Evolutionary conservation across 805 yeast species (phyloP), one percentile per base, ranked within the genome.

Genomic region (Yarrowia divulgata): DNA sequence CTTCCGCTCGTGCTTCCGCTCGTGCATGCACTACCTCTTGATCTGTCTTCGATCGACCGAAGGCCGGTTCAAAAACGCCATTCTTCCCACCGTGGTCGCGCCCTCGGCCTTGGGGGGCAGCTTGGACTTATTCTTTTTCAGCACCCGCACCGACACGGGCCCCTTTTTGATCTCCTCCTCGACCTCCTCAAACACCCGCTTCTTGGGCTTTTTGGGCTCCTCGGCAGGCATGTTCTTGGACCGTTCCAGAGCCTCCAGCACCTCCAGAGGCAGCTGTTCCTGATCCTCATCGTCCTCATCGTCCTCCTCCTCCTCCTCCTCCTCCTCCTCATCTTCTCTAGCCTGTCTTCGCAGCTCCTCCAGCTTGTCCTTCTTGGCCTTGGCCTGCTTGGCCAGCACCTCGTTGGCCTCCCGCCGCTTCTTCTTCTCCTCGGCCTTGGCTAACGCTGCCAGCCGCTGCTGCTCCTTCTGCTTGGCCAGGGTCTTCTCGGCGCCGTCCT

Each of bases 341-440:
- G 60, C 60, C 19, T 39, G 60, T 19, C 60, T 71, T 12, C 74
- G 71, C 10, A 49, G 49, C 48, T 67, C 68, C 23, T 40, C 40
- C 45, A 69, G 48, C 54, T 50, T 70, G 29, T 43, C 58, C 57
- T 74, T 73, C 55, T 75, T 63, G 29, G 45, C 57, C 48, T 63
- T 29, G 32, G 68, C 68, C 48, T 63, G 77, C 55, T 70, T 69
- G 69, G 74, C 72, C 43, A 77, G 70, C 50, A 57, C 63, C 46
- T 42, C 66, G 60, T 77, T 77, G 50, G 72, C 74, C 48, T 71
- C 72, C 19, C 77, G 72, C 19, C 80, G 74, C 69, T 72, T 71
- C 64, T 74, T 72, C 67, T 75, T 76, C 40, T 69, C 71, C 34
- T 45, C 67, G 35, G 68, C 63, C 45, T 67, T 39, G 35, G 69